Conservation (phyloP, 75 land plant genomes). For the Selaginella moellendorffii region DNA sequence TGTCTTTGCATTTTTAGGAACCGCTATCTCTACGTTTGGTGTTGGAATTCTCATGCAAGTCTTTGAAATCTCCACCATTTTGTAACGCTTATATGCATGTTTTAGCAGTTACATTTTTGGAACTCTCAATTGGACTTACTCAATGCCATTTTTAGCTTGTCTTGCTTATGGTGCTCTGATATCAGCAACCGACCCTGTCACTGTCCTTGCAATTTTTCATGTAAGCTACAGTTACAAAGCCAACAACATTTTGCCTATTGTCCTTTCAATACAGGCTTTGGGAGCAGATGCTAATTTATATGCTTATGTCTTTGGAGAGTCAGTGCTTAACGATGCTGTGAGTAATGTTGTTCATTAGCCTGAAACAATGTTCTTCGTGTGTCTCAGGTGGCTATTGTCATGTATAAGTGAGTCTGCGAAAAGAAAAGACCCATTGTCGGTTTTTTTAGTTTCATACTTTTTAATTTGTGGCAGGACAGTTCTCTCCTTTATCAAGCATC, state of each 20-base stretch:
- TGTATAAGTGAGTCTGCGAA: constrained; percentile 19
- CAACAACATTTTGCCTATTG: neutral
- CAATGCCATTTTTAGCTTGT: constrained; percentile 28
- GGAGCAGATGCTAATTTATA: constrained; percentile 24
- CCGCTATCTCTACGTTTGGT: constrained; percentile 19
- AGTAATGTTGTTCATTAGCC: neutral
- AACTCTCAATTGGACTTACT: constrained; percentile 19
- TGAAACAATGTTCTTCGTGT: neutral
- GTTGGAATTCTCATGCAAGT: constrained; percentile 25
- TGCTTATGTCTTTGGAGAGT: constrained; percentile 29
- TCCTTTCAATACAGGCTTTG: constrained; percentile 17
- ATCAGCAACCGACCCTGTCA: constrained; percentile 30
- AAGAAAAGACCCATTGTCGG: neutral
- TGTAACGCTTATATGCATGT: neutral
- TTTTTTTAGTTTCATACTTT: too few relatives aligned
- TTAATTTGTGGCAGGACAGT: constrained; percentile 21
- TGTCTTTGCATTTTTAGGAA: constrained; percentile 25
- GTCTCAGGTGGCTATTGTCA: constrained; percentile 26
- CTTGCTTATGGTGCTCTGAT: constrained; percentile 29
- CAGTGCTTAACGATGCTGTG: constrained; percentile 31
- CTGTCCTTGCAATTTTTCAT: constrained; percentile 28
- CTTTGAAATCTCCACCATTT: neutral
- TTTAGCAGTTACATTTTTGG: constrained; percentile 23
- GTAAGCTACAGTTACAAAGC: constrained; percentile 11
- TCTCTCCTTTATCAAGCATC: constrained; percentile 14